Evolutionary conservation across 495 filamentous ascomycete species (phyloP), one percentile per base, ranked within the genome.

Genomic region (Margaritispora aquatica): DNA sequence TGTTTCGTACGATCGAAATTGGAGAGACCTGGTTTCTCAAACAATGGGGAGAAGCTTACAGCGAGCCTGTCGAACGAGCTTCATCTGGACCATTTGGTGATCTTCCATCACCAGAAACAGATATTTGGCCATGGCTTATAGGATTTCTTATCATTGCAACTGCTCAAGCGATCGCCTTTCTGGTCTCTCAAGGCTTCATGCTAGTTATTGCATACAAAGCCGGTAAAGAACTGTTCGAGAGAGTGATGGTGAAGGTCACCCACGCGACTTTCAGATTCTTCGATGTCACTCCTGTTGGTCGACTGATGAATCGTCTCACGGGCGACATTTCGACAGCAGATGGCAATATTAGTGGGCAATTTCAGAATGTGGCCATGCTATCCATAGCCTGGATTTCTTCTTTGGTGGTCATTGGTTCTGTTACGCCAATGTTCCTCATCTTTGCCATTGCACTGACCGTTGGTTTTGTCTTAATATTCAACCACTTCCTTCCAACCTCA

Each of bases 231-330:
- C 74, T 95, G 58, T 95, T 94, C 64, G 73, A 74, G 51, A 76
- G 82, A 29, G 84, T 87, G 13, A 83, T 94, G 74, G 61, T 78
- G 8, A 79, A 78, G 29, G 88, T 93, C 55, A 84, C 82, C 64
- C 79, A 85, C 68, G 88, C 89, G 19, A 92, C 86, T 1, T 95
- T 95, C 69, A 84, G 89, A 34, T 95, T 89, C 70, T 92, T 91
- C 74, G 90, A 95, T 69, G 81, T 90, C 4, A 95, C 89, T 2
- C 90, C 90, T 0, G 81, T 92, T 20, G 89, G 90, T 0, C 80
- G 89, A 22, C 73, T 96, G 63, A 92, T 93, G 89, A 96, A 96
- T 68, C 81, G 90, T 19, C 72, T 96, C 55, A 93, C 88, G 0
- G 88, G 86, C 2, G 90, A 96, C 66, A 93, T 94, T 70, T 86